Conservation (phyloP, 2,329 filamentous ascomycete species). For the Hawksworthiomyces lignivorus region DNA sequence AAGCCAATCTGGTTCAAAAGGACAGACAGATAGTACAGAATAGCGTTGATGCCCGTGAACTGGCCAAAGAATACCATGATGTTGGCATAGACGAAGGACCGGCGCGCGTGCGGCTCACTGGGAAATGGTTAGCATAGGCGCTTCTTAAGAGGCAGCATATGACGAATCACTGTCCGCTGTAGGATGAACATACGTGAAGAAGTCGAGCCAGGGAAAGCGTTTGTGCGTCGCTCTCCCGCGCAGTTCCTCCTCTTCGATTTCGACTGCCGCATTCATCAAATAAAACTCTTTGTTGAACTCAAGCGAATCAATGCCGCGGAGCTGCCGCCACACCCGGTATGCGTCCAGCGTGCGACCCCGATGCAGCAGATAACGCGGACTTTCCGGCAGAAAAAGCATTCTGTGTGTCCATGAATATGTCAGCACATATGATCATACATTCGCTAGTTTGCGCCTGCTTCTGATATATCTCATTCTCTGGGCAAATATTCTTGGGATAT, state of each 20-base stretch:
- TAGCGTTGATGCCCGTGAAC: slow-evolving; percentile 61
- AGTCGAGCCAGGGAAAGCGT: slow-evolving; percentile 63
- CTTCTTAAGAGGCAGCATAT: too few relatives aligned
- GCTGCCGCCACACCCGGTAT: slow-evolving; percentile 65
- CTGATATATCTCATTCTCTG: too few relatives aligned
- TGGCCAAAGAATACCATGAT: slow-evolving; percentile 65
- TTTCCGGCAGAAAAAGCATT: slow-evolving; percentile 66
- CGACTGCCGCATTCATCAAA: slow-evolving; percentile 58
- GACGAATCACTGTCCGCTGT: too few relatives aligned
- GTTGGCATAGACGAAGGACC: slow-evolving; percentile 60
- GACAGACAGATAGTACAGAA: slow-evolving; percentile 65
- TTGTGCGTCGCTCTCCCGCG: slow-evolving; percentile 43
- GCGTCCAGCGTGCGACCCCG: slow-evolving; percentile 52
- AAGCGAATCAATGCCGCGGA: slow-evolving; percentile 49
- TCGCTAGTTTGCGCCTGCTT: too few relatives aligned
- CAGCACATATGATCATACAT: too few relatives aligned
- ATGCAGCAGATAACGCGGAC: slow-evolving; percentile 62
- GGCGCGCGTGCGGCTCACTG: slow-evolving; percentile 52
- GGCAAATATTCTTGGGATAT: too few relatives aligned
- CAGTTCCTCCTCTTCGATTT: slow-evolving; percentile 46
- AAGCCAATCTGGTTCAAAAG: slow-evolving; percentile 64
- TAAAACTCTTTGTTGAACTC: slow-evolving; percentile 64
- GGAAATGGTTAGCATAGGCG: too few relatives aligned
- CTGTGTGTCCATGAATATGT: too few relatives aligned
- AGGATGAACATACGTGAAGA: slow-evolving; percentile 54